These are phyloP conservation scores for Sanghuangporus sanghuang DNA, from an alignment of 1,284 basidiomycete genomes.

Conservation along the genomic window DNA sequence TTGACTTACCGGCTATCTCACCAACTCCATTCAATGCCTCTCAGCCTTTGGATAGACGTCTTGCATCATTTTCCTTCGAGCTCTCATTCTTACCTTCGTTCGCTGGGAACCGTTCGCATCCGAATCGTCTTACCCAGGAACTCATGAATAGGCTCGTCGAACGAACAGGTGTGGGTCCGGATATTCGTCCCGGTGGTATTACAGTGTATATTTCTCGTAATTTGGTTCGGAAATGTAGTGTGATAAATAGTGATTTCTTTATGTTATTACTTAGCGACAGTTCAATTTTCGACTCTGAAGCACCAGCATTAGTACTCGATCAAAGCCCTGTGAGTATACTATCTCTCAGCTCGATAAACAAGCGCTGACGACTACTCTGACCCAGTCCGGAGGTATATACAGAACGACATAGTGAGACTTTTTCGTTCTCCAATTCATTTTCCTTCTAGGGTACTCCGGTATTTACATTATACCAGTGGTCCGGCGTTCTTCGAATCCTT, in stretches of 20 bases:
- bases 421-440: not conserved
- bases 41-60: slow-evolving; percentile 27
- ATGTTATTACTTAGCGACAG: slow-evolving; percentile 27
- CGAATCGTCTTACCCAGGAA: slow-evolving; percentile 29
- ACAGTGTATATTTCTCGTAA: slow-evolving; percentile 25
- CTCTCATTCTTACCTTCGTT: slow-evolving; percentile 29
- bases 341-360: not conserved
- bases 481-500: slow-evolving; percentile 29
- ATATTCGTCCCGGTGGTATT: slow-evolving; percentile 32
- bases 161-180: slow-evolving; percentile 29
- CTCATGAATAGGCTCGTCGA: slow-evolving; percentile 30
- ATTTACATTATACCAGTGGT: slow-evolving; percentile 21
- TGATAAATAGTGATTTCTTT: not conserved
- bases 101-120: slow-evolving; percentile 28
- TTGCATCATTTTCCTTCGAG: slow-evolving; percentile 32
- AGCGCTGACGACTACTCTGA: not conserved
- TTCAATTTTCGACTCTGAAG: slow-evolving; percentile 26
- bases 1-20: slow-evolving; percentile 18
- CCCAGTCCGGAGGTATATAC: slow-evolving; percentile 29
- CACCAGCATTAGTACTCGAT: slow-evolving; percentile 25
- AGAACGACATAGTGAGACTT: slow-evolving; percentile 27
- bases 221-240: not conserved
- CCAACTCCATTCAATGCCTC: slow-evolving; percentile 23
- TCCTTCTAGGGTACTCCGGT: not conserved
- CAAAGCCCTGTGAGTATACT: slow-evolving; percentile 25